Base-by-base conservation (phyloP, 2,329 filamentous ascomycete genomes). In the Myriangium duriaei region DNA sequence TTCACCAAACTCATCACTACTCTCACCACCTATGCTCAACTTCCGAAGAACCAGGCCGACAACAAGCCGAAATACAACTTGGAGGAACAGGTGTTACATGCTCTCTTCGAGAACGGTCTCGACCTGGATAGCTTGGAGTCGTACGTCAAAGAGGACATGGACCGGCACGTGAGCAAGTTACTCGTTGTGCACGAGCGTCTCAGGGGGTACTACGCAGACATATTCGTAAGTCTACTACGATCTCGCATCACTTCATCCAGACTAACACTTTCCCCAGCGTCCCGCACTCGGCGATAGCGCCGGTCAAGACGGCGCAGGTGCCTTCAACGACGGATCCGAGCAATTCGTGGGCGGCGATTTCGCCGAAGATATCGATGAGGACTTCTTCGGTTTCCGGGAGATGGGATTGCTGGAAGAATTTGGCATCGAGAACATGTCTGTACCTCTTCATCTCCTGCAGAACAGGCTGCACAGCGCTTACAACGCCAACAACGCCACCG, bases 371-470 rank as follows among this genome's bases (percentile, higher is more conserved):
- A 81, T 98, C 10, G 88, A 87, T 44, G 91, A 98, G 65, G 91
- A 98, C 62, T 98, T 95, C 72, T 98, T 98, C 53, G 91, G 91
- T 17, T 96, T 98, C 72, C 87, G 86, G 55, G 87, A 93, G 43
- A 74, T 98, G 32, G 91, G 91, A 30, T 71, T 98, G 41, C 86
- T 94, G 52, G 80, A 78, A 49, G 91, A 98, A 56, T 81, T 96
- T 55, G 87, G 87, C 12, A 70, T 91, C 44, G 79, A 88, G 19
- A 81, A 81, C 48, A 74, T 96, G 44, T 87, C 83, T 37, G 91
- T 98, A 24, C 91, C 92, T 15, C 70, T 98, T 42, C 91, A 98
- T 62, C 74, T 98, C 13, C 73, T 98, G 17, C 91, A 96, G 56
- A 86, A 84, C 48, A 78, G 88, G 50, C 84, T 98, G 51, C 79